Conservation (phyloP, 306 rosid species). For the Bauhinia variegata region DNA sequence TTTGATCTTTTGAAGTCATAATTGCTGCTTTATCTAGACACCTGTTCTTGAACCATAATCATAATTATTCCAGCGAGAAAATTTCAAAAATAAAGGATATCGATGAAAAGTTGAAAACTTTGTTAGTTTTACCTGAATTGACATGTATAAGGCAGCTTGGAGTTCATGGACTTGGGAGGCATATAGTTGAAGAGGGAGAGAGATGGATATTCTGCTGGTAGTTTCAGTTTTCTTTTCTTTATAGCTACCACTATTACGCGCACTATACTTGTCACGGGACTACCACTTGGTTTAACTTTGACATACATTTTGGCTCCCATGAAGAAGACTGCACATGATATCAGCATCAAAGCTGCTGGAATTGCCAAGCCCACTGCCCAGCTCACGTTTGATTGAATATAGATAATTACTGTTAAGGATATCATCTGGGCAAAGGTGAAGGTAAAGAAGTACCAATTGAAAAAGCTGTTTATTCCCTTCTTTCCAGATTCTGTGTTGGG, state of each 20-base stretch:
- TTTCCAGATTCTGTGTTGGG: conserved; percentile 79
- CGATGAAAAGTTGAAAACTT: neutral
- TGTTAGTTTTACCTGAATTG: conserved; percentile 68
- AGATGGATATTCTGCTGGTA: conserved; percentile 53
- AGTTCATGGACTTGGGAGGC: conserved; percentile 59
- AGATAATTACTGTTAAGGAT: conserved; percentile 65
- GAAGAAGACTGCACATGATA: conserved; percentile 62
- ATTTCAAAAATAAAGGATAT: neutral
- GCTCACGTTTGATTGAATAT: conserved; percentile 75
- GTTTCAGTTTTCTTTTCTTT: conserved; percentile 58
- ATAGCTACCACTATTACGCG: conserved; percentile 69
- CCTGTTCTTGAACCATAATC: conserved; percentile 36
- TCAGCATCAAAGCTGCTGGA: conserved; percentile 76
- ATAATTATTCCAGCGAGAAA: neutral
- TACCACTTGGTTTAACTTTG: conserved; percentile 75
- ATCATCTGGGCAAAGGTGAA: conserved; percentile 73
- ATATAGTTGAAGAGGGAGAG: conserved; percentile 59
- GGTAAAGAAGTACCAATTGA: conserved; percentile 89
- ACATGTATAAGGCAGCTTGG: conserved; percentile 63
- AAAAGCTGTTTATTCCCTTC: conserved; percentile 78
- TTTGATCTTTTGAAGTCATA: conserved; percentile 48
- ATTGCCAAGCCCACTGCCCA: conserved; percentile 81
- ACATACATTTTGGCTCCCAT: conserved; percentile 73
- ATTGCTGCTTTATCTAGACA: conserved; percentile 82
- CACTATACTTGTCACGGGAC: conserved; percentile 74